Conservation (phyloP, 805 yeast species). For the Sugiyamaella americana region DNA sequence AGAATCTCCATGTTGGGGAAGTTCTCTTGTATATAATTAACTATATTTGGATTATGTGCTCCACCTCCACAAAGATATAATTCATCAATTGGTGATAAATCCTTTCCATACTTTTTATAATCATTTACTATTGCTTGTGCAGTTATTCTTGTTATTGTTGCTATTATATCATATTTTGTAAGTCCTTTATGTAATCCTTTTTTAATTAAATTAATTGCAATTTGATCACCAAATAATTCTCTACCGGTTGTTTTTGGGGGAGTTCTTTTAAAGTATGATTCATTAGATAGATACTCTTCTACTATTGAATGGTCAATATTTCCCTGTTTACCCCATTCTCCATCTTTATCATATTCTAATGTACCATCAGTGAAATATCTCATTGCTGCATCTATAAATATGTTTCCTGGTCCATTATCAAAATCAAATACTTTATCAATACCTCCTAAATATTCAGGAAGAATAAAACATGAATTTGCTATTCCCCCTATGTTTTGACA, state of each 20-base stretch:
- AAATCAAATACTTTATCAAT: constrained; percentile 24
- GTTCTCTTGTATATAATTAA: constrained; percentile 15
- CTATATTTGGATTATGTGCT: constrained; percentile 25
- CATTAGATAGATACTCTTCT: constrained; percentile 19
- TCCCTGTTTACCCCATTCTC: constrained; percentile 26
- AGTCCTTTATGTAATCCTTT: constrained; percentile 16
- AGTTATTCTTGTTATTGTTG: constrained; percentile 28
- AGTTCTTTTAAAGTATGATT: constrained; percentile 18
- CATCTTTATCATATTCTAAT: constrained; percentile 26
- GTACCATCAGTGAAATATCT: constrained; percentile 22
- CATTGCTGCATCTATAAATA: constrained; percentile 29
- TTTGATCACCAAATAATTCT: constrained; percentile 26
- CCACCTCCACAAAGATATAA: constrained; percentile 29
- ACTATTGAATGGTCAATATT: constrained; percentile 23
- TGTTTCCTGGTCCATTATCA: constrained; percentile 30
- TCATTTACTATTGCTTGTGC: constrained; percentile 25
- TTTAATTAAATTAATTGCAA: constrained; percentile 18
- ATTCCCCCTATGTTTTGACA: constrained; percentile 31
- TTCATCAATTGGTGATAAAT: constrained; percentile 20
- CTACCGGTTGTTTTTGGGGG: constrained; percentile 30
- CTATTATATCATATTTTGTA: constrained; percentile 23
- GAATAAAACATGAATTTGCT: constrained; percentile 25
- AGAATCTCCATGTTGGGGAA: constrained; percentile 24
- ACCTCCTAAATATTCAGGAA: constrained; percentile 25
- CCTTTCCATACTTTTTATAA: constrained; percentile 19